Evolutionary conservation across 805 yeast genomes (phyloP), one percentile per base, ranked within the genome.

Genomic region (Spathaspora arborariae): DNA sequence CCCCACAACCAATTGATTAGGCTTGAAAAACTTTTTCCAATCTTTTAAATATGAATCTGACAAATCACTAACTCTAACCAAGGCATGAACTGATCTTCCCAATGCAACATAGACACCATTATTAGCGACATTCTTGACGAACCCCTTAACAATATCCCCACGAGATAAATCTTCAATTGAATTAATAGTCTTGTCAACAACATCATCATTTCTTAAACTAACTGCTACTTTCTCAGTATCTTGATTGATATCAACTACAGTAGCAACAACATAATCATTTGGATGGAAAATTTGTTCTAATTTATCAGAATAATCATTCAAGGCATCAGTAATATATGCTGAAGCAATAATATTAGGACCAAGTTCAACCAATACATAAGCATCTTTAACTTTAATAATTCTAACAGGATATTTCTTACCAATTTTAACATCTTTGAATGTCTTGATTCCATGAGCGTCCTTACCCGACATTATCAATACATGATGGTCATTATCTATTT

Each of bases 21-120:
- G 75, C 51, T 76, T 75, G 76, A 76, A 88, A 51, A 74, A 78
- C 52, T 81, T 82, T 71, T 88, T 88, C 98, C 98, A 92, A 48
- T 92, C 96, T 57, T 84, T 85, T 59, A 89, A 68, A 56, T 70
- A 88, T 1, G 85, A 74, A 57, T 92, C 98, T 9, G 95, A 87
- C 22, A 92, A 70, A 60, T 91, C 91, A 38, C 85, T 66, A 42
- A 89, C 82, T 58, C 88, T 84, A 21, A 88, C 94, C 57, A 92
- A 81, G 1, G 91, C 97, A 55, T 79, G 80, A 20, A 87, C 71
- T 1, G 75, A 69, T 51, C 86, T 77, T 37, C 94, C 89, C 53
- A 92, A 68, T 18, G 86, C 75, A 42, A 92, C 85, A 60, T 85
- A 88, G 20, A 92, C 64, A 62, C 96, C 96, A 47, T 81, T 78